Evolutionary conservation across 441 rosid species (phyloP), one percentile per base, ranked within the genome.

Genomic region (Erodium trifolium): DNA sequence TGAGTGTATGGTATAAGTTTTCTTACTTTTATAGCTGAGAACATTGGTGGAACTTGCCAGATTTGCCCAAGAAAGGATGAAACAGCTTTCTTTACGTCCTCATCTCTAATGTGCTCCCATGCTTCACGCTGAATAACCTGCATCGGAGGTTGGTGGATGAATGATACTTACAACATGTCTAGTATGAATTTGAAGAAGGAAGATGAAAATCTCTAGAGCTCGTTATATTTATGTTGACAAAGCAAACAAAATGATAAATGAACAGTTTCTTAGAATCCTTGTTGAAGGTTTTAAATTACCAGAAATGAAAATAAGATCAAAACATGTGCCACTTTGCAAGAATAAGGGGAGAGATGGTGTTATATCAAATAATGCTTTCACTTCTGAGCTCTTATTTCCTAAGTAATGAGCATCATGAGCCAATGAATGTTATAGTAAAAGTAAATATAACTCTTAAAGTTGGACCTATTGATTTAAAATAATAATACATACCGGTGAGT

Each of bases 11-110:
- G 59, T 27, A 51, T 39, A 71, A 68, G 8, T 68, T 75, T 75
- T 39, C 89, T 82, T 78, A 94, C 99, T 80, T 94, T 94, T 72
- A 94, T 87, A 27, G 99, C 99, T 65, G 99, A 94, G 83, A 92
- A 94, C 99, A 94, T 94, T 6, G 97, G 99, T 53, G 99, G 99
- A 81, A 94, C 99, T 88, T 94, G 99, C 97, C 96, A 94, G 82
- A 92, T 90, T 82, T 91, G 96, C 69, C 99, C 99, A 75, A 77
- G 72, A 82, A 94, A 90, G 59, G 98, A 87, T 72, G 85, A 81
- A 66, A 81, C 85, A 67, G 94, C 73, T 83, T 85, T 94, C 79
- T 85, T 86, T 63, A 92, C 80, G 76, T 88, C 91, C 67, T 76
- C 89, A 37, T 92, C 98, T 78, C 85, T 90, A 73, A 94, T 85